Conservation (phyloP, 495 filamentous ascomycete genomes). For the Xylaria curta region DNA sequence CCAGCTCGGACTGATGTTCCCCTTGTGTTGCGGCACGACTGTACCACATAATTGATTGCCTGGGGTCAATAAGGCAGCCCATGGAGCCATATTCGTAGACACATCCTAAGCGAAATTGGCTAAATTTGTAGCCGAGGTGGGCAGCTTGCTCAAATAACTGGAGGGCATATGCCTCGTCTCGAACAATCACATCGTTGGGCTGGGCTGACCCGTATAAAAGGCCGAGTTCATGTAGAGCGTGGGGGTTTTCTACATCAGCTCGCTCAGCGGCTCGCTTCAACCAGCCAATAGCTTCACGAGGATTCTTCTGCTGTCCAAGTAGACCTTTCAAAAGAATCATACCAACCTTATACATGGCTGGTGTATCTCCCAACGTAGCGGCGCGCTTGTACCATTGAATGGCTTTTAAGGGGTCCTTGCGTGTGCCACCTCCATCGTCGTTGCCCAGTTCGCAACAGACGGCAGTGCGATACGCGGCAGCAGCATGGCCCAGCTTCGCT, state of each 20-base stretch:
- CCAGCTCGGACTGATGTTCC: constrained; percentile 92
- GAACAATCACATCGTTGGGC: constrained; percentile 71
- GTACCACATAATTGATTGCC: constrained; percentile 90
- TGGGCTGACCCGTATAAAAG: constrained; percentile 79
- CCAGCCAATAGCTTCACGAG: constrained; percentile 86
- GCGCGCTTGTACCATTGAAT: constrained; percentile 98
- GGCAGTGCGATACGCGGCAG: constrained; percentile 90
- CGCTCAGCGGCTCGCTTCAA: constrained; percentile 90
- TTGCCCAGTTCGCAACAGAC: constrained; percentile 98
- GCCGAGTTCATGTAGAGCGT: constrained; percentile 91
- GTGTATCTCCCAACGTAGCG: constrained; percentile 84
- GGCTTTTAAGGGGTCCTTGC: constrained; percentile 87
- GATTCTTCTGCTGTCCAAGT: constrained; percentile 86
- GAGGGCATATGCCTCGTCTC: constrained; percentile 79
- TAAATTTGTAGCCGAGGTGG: constrained; percentile 91
- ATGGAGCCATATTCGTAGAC: constrained; percentile 90
- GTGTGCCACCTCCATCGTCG: constrained; percentile 90
- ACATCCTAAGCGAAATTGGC: constrained; percentile 86
- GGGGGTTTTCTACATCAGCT: constrained; percentile 88
- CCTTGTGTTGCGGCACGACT: constrained; percentile 89
- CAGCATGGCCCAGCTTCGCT: constrained; percentile 83
- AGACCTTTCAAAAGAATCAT: constrained; percentile 94
- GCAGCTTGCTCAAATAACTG: constrained; percentile 87
- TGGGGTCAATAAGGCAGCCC: constrained; percentile 80
- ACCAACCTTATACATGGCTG: constrained; percentile 98